A percentile compares a stretch with the other conserved stretches of the same genome.
Evolutionary conservation across 495 filamentous ascomycete species (phyloP).

Genomic region (Aspergillus egyptiacus): DNA sequence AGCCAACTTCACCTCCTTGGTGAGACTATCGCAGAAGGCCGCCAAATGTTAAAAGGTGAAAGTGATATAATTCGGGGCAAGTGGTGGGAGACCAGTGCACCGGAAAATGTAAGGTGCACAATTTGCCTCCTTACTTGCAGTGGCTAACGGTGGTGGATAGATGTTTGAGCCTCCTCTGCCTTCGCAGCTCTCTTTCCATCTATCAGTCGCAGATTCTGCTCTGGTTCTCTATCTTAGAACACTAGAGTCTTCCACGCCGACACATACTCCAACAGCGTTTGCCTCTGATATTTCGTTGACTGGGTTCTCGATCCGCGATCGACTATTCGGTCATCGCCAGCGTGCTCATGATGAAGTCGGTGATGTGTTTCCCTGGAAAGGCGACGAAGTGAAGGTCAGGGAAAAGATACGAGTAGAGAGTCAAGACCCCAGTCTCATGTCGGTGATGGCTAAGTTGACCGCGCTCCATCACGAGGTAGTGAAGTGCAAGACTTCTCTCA

Average conservation of each 20-base stretch:
- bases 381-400: conserved; percentile 70
- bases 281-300: conserved; percentile 47
- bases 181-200: conserved; percentile 61
- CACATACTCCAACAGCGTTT: conserved; percentile 55
- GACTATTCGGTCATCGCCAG: conserved; percentile 46
- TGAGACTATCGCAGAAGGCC: conserved; percentile 68
- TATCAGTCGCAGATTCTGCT: conserved; percentile 70
- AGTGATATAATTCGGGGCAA: conserved; percentile 43
- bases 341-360: conserved; percentile 79
- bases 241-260: conserved; percentile 58
- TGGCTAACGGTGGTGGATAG: conserved; percentile 16
- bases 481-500: conserved; percentile 63
- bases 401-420: conserved; percentile 90
- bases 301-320: conserved; percentile 53
- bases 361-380: conserved; percentile 60
- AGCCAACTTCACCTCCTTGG: conserved; percentile 72
- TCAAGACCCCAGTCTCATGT: conserved; percentile 82
- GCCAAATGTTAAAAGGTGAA: conserved; percentile 43
- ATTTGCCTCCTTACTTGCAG: background rate
- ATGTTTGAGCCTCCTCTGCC: conserved; percentile 56
- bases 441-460: conserved; percentile 79
- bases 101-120: conserved; percentile 40
- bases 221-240: conserved; percentile 75
- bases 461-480: conserved; percentile 70
- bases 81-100: conserved; percentile 54